Evolutionary conservation across 306 rosid genomes (phyloP).

Genomic region (Luffa aegyptiaca): DNA sequence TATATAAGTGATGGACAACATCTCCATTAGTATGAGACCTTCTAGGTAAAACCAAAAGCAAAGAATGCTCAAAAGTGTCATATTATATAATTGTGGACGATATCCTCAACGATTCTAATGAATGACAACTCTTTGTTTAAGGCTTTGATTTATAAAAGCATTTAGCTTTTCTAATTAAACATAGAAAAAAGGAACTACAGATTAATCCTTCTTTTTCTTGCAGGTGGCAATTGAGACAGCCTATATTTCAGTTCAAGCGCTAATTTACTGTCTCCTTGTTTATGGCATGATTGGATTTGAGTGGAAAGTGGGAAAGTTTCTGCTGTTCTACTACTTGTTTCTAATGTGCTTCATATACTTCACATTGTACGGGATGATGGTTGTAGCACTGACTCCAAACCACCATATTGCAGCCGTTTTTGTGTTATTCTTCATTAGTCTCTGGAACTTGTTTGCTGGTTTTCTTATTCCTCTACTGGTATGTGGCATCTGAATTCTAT

Average conservation of each 20-base stretch:
- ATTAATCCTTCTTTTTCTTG: neutral
- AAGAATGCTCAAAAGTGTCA: too few species aligned
- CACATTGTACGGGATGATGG: slow-evolving; percentile 39
- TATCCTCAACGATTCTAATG: too few species aligned
- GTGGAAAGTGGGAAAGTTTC: slow-evolving; percentile 14
- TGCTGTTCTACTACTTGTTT: slow-evolving; percentile 23
- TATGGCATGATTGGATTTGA: slow-evolving; percentile 35
- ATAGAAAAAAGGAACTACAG: neutral
- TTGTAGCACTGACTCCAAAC: slow-evolving; percentile 33
- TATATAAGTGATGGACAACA: too few species aligned
- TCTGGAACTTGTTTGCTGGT: slow-evolving; percentile 37
- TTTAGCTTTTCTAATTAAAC: neutral
- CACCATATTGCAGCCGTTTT: slow-evolving; percentile 29
- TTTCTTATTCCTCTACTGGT: slow-evolving; percentile 30
- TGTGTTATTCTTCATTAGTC: slow-evolving; percentile 24
- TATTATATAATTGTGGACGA: too few species aligned
- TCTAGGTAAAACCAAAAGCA: too few species aligned
- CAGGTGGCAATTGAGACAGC: slow-evolving; percentile 33
- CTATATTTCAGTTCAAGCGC: slow-evolving; percentile 21
- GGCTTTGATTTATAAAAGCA: neutral
- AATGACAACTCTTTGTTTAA: too few species aligned
- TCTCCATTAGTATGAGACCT: too few species aligned
- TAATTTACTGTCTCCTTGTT: slow-evolving; percentile 18
- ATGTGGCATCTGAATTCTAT: neutral
- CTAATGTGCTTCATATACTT: slow-evolving; percentile 31